phyloP scores from a whole-genome alignment of 164 flowering plant genomes.

The Vitis amurensis region DNA sequence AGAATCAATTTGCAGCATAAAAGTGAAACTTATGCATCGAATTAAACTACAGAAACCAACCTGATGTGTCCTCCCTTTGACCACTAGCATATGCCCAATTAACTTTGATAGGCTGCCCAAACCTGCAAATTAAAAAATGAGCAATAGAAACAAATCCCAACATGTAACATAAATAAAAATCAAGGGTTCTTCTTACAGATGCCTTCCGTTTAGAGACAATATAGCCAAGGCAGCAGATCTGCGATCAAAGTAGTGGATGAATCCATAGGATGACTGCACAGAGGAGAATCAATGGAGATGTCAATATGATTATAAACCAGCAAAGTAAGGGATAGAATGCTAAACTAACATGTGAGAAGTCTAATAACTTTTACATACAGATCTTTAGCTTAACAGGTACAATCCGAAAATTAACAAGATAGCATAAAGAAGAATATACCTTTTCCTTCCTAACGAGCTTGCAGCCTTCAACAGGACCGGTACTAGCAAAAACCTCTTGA shows the following conservation, averaged over 20 bases:
- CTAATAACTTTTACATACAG: background rate
- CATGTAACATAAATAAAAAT: background rate
- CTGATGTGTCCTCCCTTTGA: constrained; percentile 96
- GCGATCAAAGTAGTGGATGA: constrained; percentile 92
- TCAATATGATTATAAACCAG: constrained; percentile 1
- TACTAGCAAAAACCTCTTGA: constrained; percentile 88
- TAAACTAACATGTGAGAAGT: background rate
- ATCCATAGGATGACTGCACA: constrained; percentile 96
- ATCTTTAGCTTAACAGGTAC: background rate
- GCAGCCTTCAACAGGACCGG: constrained; percentile 97
- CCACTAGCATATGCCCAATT: constrained; percentile 99
- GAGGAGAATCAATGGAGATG: constrained; percentile 9
- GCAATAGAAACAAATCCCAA: background rate
- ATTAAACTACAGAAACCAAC: constrained; percentile 25
- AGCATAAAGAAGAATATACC: constrained; percentile 32
- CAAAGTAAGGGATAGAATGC: background rate
- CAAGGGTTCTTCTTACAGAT: constrained; percentile 56
- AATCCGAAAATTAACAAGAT: background rate
- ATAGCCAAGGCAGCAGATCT: constrained; percentile 94
- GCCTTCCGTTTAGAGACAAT: constrained; percentile 87
- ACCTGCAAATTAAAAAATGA: constrained; percentile 45
- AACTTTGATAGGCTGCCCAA: constrained; percentile 98
- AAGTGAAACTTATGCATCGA: background rate
- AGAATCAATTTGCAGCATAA: background rate
- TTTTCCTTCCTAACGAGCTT: constrained; percentile 93